Evolutionary conservation across 768 basidiomycete species (phyloP).

Genomic region (Sutorius australiensis): DNA sequence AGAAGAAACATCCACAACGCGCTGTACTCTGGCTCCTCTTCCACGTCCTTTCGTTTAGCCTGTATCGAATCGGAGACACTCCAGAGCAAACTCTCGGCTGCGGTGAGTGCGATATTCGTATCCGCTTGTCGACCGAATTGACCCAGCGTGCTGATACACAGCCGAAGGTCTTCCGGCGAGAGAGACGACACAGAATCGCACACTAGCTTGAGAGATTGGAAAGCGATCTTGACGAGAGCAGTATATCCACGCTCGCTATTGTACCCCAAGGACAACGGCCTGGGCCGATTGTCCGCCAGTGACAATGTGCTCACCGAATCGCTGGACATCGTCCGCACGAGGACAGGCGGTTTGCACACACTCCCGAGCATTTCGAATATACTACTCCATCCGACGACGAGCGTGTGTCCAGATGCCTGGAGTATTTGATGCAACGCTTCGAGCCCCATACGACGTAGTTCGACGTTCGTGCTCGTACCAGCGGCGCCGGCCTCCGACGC

Average conservation of each 20-base stretch:
- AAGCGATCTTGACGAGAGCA: slow-evolving; percentile 84
- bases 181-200: slow-evolving; percentile 89
- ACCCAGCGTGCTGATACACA: slow-evolving; percentile 88
- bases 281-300: slow-evolving; percentile 35
- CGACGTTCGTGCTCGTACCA: slow-evolving; percentile 53
- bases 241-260: slow-evolving; percentile 67
- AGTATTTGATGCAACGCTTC: slow-evolving; percentile 89
- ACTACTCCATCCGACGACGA: slow-evolving; percentile 89
- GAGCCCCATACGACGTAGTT: slow-evolving; percentile 82
- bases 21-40: slow-evolving; percentile 69
- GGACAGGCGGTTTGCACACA: slow-evolving; percentile 63
- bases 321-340: slow-evolving; percentile 34
- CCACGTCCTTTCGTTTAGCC: slow-evolving; percentile 63
- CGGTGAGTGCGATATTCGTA: slow-evolving; percentile 93
- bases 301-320: slow-evolving; percentile 45
- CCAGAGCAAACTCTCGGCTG: slow-evolving; percentile 91
- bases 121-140: slow-evolving; percentile 91
- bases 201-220: slow-evolving; percentile 89
- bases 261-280: slow-evolving; percentile 51
- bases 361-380: slow-evolving; percentile 92
- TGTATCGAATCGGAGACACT: slow-evolving; percentile 95
- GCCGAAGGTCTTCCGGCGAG: slow-evolving; percentile 72
- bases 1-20: slow-evolving; percentile 93
- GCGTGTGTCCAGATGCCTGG: slow-evolving; percentile 86
- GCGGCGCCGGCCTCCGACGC: slow-evolving; percentile 36